These are phyloP conservation scores for Aureobasidium lini DNA, from an alignment of 2,329 filamentous ascomycete genomes.

Conservation along the genomic window DNA sequence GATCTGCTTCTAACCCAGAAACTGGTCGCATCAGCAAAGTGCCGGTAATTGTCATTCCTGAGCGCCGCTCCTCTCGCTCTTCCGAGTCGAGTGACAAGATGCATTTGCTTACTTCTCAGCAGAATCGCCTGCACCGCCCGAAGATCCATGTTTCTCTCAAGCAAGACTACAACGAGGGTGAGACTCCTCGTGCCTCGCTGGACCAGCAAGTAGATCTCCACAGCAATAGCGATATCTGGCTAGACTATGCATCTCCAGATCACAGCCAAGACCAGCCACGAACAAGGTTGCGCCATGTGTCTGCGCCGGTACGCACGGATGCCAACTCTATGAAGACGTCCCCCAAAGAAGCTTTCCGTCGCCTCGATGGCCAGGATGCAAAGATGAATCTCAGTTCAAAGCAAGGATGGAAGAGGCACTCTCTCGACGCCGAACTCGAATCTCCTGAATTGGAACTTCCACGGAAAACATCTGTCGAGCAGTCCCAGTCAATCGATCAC, in stretches of 20 bases:
- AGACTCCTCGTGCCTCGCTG: background rate
- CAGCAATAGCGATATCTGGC: slow-evolving; percentile 1
- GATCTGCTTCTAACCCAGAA: slow-evolving; percentile 16
- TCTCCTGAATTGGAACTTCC: slow-evolving; percentile 12
- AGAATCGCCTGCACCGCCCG: slow-evolving; percentile 1
- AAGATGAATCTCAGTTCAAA: background rate
- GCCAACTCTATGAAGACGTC: background rate
- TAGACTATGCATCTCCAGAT: background rate
- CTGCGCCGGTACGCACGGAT: background rate
- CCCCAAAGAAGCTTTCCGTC: background rate
- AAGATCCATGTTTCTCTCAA: background rate
- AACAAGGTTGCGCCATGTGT: slow-evolving; percentile 8
- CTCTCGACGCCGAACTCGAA: slow-evolving; percentile 10
- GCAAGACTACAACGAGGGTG: background rate
- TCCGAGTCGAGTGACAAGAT: background rate
- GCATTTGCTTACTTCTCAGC: slow-evolving; percentile 1
- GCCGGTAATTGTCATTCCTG: slow-evolving; percentile 11
- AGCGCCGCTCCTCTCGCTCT: slow-evolving; percentile 10
- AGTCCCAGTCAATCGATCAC: background rate
- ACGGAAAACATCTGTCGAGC: background rate
- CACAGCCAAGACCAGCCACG: background rate
- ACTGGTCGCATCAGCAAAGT: background rate
- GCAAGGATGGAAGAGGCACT: slow-evolving; percentile 12
- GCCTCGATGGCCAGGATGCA: background rate
- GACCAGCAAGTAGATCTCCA: background rate